phyloP scores from a whole-genome alignment of 2,329 filamentous ascomycete species.

The Fusarium heterosporum region DNA sequence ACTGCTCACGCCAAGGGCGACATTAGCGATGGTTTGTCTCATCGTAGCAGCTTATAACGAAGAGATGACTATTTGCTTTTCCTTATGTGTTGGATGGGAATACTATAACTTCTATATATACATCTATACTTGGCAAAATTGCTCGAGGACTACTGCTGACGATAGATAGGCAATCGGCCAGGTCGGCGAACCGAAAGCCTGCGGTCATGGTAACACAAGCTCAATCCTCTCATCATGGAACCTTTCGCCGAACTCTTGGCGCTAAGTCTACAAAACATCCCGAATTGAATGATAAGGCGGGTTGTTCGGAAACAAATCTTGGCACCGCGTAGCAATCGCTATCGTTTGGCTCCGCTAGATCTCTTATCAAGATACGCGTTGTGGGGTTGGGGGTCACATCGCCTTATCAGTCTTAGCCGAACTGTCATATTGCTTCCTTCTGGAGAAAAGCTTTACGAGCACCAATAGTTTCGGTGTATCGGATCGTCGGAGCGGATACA shows the following conservation, averaged over 20 bases:
- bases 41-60: neutral
- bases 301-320: neutral
- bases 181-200: neutral
- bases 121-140: neutral
- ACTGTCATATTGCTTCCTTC: neutral
- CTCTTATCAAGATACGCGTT: neutral
- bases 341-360: neutral
- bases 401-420: neutral
- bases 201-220: neutral
- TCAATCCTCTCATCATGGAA: neutral
- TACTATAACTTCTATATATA: neutral
- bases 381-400: neutral
- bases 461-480: neutral
- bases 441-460: neutral
- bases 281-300: neutral
- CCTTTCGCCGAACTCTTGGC: neutral
- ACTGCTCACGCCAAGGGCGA: neutral
- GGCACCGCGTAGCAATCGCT: neutral
- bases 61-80: fast-evolving
- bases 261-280: neutral
- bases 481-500: neutral
- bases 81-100: neutral
- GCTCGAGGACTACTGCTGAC: neutral
- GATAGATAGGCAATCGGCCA: neutral
- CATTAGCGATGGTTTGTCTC: neutral